Conservation (phyloP, 192 early-diverging fungal genomes). For the Gamsiella multidivaricata region DNA sequence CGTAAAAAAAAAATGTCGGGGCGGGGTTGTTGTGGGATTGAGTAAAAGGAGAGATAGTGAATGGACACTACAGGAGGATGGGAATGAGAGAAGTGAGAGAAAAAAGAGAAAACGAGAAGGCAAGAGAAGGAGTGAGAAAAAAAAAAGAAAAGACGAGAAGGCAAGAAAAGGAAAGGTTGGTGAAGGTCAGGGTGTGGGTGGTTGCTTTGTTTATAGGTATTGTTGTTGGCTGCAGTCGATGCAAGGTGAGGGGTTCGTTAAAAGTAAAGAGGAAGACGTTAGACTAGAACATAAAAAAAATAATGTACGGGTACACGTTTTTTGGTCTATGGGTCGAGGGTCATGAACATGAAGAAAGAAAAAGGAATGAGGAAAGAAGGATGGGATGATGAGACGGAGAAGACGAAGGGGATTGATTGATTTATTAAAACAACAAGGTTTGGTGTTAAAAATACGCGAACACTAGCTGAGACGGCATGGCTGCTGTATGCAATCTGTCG, state of each 20-base stretch:
- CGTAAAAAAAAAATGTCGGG: too few relatives aligned
- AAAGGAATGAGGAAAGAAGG: background rate
- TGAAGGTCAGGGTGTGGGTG: too few relatives aligned
- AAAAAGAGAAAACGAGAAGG: background rate
- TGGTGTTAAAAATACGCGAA: too few relatives aligned
- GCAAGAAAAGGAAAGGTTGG: slow-evolving; percentile 9
- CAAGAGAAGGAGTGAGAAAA: background rate
- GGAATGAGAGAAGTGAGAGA: background rate
- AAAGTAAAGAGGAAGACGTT: background rate
- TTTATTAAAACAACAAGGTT: too few relatives aligned
- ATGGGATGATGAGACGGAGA: background rate
- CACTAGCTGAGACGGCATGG: too few relatives aligned
- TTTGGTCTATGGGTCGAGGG: background rate
- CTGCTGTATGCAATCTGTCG: too few relatives aligned
- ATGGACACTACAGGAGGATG: background rate
- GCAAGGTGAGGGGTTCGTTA: slow-evolving; percentile 33
- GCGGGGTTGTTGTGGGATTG: background rate
- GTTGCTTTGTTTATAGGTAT: too few relatives aligned
- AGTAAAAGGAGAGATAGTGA: background rate
- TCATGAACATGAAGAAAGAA: background rate
- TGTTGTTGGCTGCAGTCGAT: slow-evolving; percentile 27
- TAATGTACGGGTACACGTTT: too few relatives aligned
- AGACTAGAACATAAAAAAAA: background rate
- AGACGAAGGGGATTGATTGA: background rate
- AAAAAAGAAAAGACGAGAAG: background rate